Conservation (phyloP, 345 rosid species). For the Aquilaria yunnanensis region DNA sequence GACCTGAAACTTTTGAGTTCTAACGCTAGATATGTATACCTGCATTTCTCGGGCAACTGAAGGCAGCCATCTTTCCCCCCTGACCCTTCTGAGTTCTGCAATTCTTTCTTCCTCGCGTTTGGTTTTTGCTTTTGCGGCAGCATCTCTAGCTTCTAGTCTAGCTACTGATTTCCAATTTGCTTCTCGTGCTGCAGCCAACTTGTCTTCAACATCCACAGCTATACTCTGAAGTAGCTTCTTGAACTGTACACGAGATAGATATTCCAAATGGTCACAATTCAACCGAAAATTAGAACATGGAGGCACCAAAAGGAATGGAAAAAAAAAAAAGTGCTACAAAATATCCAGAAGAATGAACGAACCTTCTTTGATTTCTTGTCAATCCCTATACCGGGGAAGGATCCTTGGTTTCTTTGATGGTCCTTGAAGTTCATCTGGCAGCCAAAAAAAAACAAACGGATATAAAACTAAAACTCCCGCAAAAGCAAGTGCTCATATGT, state of each 20-base stretch:
- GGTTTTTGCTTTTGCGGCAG: conserved; percentile 60
- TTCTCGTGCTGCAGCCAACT: conserved; percentile 53
- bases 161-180: conserved; percentile 44
- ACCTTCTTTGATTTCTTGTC: conserved; percentile 73
- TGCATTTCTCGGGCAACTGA: conserved; percentile 53
- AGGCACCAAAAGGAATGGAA: not conserved
- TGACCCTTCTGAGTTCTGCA: conserved; percentile 50
- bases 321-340: not conserved
- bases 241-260: conserved; percentile 40
- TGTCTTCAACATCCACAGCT: conserved; percentile 58
- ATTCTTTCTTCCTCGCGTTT: conserved; percentile 77
- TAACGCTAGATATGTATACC: conserved; percentile 11
- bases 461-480: conserved; percentile 10
- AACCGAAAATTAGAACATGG: not conserved
- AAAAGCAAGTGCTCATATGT: conserved; percentile 5
- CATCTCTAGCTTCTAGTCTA: conserved; percentile 59
- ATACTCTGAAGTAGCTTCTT: conserved; percentile 40
- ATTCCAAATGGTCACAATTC: not conserved
- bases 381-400: conserved; percentile 37
- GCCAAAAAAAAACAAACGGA: conserved; percentile 5
- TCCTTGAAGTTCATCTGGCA: conserved; percentile 53
- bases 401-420: conserved; percentile 76
- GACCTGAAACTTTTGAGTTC: no score
- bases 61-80: conserved; percentile 92
- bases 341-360: conserved; percentile 5